phyloP scores from a whole-genome alignment of 225 moss, liverwort and hornwort genomes.

The Straminergon stramineum region DNA sequence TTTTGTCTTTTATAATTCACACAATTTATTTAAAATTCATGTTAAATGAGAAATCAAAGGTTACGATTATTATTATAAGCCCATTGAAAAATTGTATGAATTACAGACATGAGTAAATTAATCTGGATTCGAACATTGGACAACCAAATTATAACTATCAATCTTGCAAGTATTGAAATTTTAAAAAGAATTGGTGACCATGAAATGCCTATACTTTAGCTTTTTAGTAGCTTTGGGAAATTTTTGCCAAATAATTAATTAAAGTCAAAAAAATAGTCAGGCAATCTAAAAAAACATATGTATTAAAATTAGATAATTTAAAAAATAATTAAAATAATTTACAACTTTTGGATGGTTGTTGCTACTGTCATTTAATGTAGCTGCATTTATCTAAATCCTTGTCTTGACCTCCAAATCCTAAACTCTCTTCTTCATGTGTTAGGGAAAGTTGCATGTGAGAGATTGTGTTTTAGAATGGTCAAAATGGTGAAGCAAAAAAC shows the following conservation, averaged over 20 bases:
- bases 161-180: neutral
- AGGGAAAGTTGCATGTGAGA: no score
- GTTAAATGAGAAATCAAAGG: no score
- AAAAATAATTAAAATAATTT: neutral
- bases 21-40: neutral
- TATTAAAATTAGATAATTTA: neutral
- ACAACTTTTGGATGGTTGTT: neutral
- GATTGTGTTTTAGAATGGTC: no score
- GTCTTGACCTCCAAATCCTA: no score
- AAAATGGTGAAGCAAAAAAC: no score
- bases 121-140: neutral
- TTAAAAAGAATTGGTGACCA: no score
- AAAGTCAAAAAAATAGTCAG: neutral
- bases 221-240: neutral
- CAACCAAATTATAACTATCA: neutral
- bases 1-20: neutral
- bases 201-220: neutral
- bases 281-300: neutral
- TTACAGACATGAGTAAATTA: accelerated
- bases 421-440: no score
- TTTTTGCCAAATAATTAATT: neutral
- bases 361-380: neutral
- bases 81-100: neutral
- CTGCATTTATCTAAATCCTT: no score
- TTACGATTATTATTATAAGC: no score